phyloP scores from a whole-genome alignment of 179 eudicot genomes.

The Carnegiea gigantea region DNA sequence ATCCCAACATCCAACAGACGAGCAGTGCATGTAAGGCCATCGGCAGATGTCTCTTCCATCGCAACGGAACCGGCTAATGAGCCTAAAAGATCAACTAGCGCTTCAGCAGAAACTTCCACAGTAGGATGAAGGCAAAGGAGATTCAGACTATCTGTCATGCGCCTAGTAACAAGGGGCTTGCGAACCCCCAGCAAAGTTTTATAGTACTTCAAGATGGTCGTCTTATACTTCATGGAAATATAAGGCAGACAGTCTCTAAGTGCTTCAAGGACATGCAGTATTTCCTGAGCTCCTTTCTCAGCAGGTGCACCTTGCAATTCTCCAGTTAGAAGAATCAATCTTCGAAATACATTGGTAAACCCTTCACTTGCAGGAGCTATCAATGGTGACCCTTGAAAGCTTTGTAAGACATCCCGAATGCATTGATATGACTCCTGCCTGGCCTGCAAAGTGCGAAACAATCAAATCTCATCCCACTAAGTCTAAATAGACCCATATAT shows the following conservation, averaged over 20 bases:
- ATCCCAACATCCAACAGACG: conserved; percentile 82
- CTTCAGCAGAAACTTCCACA: conserved; percentile 65
- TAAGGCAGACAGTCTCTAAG: conserved; percentile 76
- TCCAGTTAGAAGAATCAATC: conserved; percentile 71
- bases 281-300: conserved; percentile 87
- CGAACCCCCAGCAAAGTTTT: conserved; percentile 63
- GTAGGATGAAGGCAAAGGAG: conserved; percentile 58
- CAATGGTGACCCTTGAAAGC: conserved; percentile 55
- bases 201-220: conserved; percentile 61
- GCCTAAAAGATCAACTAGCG: conserved; percentile 69
- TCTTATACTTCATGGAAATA: conserved; percentile 55
- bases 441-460: conserved; percentile 43
- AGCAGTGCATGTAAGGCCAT: conserved; percentile 78
- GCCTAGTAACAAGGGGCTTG: conserved; percentile 73
- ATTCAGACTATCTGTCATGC: conserved; percentile 66
- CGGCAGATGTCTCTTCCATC: conserved; percentile 67
- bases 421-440: conserved; percentile 65
- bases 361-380: conserved; percentile 82
- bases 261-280: conserved; percentile 75
- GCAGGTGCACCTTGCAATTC: conserved; percentile 52
- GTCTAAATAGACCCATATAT: neutral
- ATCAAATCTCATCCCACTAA: conserved; percentile 9
- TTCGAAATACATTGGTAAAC: conserved; percentile 60
- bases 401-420: conserved; percentile 63
- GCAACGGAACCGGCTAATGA: conserved; percentile 52